Percentiles rank a stretch among this genome's conserved stretches.
These are phyloP conservation scores for Lachnellula suecica DNA, from an alignment of 2,329 filamentous ascomycete species.

Conservation along the genomic window DNA sequence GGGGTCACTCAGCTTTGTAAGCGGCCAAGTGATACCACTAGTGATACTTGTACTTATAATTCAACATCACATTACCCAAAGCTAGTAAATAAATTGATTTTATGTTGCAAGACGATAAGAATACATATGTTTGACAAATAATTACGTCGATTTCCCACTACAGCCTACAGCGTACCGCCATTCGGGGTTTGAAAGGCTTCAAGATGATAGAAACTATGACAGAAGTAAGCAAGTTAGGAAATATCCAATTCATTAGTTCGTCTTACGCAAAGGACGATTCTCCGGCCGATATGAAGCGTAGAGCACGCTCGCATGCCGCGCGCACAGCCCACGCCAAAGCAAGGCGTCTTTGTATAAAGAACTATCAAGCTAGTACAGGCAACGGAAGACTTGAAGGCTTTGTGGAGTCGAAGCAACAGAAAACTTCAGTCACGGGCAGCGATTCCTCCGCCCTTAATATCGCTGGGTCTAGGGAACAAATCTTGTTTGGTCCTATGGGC, in stretches of 20 bases:
- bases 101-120: neutral
- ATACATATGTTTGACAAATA: neutral
- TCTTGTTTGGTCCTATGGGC: constrained; percentile 57
- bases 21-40: too few species aligned
- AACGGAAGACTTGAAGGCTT: too few species aligned
- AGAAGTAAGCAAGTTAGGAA: neutral
- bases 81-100: neutral
- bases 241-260: neutral
- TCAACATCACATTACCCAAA: too few species aligned
- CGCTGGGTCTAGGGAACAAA: neutral
- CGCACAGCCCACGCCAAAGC: neutral
- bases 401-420: neutral
- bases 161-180: too few species aligned
- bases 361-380: too few species aligned
- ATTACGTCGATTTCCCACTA: neutral
- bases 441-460: neutral
- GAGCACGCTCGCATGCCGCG: neutral
- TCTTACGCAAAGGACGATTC: neutral
- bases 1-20: too few species aligned
- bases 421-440: neutral
- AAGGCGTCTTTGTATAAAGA: too few species aligned
- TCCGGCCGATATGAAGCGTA: neutral
- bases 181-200: too few species aligned
- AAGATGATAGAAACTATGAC: neutral
- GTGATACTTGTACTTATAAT: too few species aligned